phyloP scores from a whole-genome alignment of 371 early-diverging fungal genomes.

The Mortierella sp. region DNA sequence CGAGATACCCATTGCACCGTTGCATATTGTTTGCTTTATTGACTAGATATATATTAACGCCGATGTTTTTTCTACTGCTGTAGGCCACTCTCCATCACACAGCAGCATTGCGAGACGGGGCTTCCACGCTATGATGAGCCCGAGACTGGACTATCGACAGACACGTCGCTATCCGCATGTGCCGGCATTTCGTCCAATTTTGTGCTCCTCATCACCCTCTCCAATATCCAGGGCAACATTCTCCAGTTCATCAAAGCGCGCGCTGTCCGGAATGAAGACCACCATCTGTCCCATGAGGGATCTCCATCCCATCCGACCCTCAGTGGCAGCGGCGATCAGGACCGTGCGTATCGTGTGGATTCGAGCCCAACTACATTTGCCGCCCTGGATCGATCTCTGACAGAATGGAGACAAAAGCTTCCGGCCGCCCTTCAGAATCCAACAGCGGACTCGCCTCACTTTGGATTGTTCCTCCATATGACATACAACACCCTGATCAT shows the following conservation, averaged over 20 bases:
- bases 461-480: conserved; percentile 71
- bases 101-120: conserved; percentile 33
- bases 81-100: conserved; percentile 44
- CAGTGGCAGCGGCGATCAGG: conserved; percentile 15
- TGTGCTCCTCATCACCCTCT: conserved; percentile 33
- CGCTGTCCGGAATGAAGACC: conserved; percentile 13
- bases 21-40: neutral
- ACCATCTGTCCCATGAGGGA: conserved; percentile 1
- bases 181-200: conserved; percentile 28
- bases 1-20: too few species aligned
- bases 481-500: conserved; percentile 82
- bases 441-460: conserved; percentile 62
- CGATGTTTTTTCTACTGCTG: neutral
- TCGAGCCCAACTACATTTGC: conserved; percentile 48
- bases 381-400: conserved; percentile 61
- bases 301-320: conserved; percentile 3
- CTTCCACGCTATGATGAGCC: conserved; percentile 33
- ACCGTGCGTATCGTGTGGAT: conserved; percentile 14
- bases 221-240: conserved; percentile 45
- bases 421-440: conserved; percentile 61
- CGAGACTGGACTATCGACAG: conserved; percentile 3
- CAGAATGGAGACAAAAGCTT: conserved; percentile 65
- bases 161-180: neutral
- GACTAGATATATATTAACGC: neutral
- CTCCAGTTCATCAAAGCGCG: conserved; percentile 43